phyloP scores from a whole-genome alignment of 2,329 filamentous ascomycete species.

The Apiospora aurea region DNA sequence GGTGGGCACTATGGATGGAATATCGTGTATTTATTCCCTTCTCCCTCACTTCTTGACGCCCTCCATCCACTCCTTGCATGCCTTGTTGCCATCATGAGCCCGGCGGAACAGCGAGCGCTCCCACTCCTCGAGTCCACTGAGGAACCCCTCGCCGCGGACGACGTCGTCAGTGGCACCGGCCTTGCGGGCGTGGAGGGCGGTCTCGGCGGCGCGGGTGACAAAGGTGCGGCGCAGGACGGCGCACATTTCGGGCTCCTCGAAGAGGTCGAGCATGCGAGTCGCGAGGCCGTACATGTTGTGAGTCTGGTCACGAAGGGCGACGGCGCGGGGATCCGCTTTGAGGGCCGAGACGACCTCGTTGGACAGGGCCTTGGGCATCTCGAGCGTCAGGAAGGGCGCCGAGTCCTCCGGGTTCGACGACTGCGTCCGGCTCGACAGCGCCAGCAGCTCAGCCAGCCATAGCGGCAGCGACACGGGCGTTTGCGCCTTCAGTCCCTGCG shows the following conservation, averaged over 20 bases:
- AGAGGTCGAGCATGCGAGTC: slow-evolving; percentile 85
- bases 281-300: slow-evolving; percentile 89
- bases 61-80: slow-evolving; percentile 74
- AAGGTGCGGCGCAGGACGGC: slow-evolving; percentile 80
- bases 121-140: slow-evolving; percentile 87
- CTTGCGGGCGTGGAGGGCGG: slow-evolving; percentile 89
- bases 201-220: slow-evolving; percentile 79
- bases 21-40: not conserved
- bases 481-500: slow-evolving; percentile 75
- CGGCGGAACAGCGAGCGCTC: slow-evolving; percentile 80
- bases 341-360: slow-evolving; percentile 86
- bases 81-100: slow-evolving; percentile 76
- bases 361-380: slow-evolving; percentile 79
- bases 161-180: slow-evolving; percentile 69
- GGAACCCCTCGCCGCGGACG: slow-evolving; percentile 75
- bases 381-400: slow-evolving; percentile 76
- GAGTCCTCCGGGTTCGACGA: slow-evolving; percentile 46
- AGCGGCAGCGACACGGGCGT: slow-evolving; percentile 85
- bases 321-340: slow-evolving; percentile 86
- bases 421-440: slow-evolving; percentile 63
- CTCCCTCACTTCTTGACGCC: slow-evolving; percentile 55
- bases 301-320: slow-evolving; percentile 83
- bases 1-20: not conserved
- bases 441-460: slow-evolving; percentile 95
- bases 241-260: slow-evolving; percentile 81